Base-by-base conservation (phyloP, 805 yeast genomes). In the Candida loeiensis region DNA sequence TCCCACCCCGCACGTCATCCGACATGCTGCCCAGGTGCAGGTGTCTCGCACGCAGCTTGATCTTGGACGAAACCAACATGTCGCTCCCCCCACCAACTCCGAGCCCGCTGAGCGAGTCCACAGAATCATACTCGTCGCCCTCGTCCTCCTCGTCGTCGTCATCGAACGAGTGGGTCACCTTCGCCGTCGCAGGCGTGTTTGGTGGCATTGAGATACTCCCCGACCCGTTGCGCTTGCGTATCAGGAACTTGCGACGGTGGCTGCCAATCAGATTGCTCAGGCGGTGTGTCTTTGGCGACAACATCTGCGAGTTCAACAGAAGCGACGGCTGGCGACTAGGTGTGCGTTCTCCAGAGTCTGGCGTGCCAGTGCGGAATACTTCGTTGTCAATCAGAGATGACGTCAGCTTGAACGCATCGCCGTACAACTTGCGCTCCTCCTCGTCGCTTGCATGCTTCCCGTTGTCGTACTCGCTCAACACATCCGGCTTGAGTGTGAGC, bases 181-280 rank as follows among this genome's bases (percentile, higher is more conserved):
- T 60, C 31, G 72, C 69, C 9, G 80, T 73, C 4, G 76, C 69
- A 4, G 80, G 84, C n/a, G 79, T 77, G 43, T 69, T 71, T 16
- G 81, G 82, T 26, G 80, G 76, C 59, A 59, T 65, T 3, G 37
- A 22, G 39, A 54, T 43, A 2, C 58, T 54, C 21, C 54, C 55
- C 46, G 75, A 53, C 39, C 71, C 59, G 63, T 74, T 63, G 56
- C 74, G 76, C 48, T 77, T 73, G 48, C 79, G 63, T 46, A 80
- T 67, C 2, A 84, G 79, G 51, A 80, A 80, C 55, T 78, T 80
- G 38, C 85, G 63, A 52, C 82, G 69, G 51, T 79, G 85, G 17
- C 17, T 14, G 2, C 64, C 61, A 39, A 61, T 58, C 3, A 71
- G 64, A 42, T 59, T 66, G 6, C 68, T 59, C 11, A 69, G 62